phyloP scores from a whole-genome alignment of 352 stramenopile species.

The Globisporangium emineosum region DNA sequence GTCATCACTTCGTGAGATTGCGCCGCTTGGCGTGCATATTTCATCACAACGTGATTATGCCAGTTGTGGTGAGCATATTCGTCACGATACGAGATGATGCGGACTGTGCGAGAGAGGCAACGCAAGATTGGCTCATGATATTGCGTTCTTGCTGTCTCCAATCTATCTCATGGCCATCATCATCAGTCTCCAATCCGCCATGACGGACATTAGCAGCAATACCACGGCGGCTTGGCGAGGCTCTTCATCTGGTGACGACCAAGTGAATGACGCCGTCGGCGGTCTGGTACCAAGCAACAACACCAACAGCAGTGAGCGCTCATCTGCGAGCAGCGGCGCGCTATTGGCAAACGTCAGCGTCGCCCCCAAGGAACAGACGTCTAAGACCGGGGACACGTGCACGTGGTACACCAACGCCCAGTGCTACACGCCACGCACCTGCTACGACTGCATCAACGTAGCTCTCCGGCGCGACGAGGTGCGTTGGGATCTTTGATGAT shows the following conservation, averaged over 20 bases:
- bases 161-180: too few relatives aligned
- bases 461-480: not conserved
- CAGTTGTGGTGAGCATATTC: too few relatives aligned
- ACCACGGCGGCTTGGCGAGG: not conserved
- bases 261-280: not conserved
- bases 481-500: too few relatives aligned
- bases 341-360: constrained; percentile 3
- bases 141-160: too few relatives aligned
- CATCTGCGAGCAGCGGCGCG: not conserved
- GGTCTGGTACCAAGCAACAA: not conserved
- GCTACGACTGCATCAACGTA: constrained; percentile 20
- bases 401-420: constrained; percentile 12
- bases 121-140: too few relatives aligned
- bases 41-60: too few relatives aligned
- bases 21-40: too few relatives aligned
- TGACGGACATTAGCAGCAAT: not conserved
- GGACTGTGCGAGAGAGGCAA: too few relatives aligned
- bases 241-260: not conserved
- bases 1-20: too few relatives aligned
- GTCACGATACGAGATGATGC: too few relatives aligned
- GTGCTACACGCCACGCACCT: constrained; percentile 15
- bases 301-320: not conserved
- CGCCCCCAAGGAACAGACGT: not conserved
- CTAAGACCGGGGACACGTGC: constrained; percentile 9
- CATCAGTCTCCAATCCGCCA: not conserved